Percentiles rank a stretch among this genome's conserved stretches.
These are phyloP conservation scores for Linnemannia exigua DNA, from an alignment of 192 early-diverging fungal genomes.

Conservation along the genomic window DNA sequence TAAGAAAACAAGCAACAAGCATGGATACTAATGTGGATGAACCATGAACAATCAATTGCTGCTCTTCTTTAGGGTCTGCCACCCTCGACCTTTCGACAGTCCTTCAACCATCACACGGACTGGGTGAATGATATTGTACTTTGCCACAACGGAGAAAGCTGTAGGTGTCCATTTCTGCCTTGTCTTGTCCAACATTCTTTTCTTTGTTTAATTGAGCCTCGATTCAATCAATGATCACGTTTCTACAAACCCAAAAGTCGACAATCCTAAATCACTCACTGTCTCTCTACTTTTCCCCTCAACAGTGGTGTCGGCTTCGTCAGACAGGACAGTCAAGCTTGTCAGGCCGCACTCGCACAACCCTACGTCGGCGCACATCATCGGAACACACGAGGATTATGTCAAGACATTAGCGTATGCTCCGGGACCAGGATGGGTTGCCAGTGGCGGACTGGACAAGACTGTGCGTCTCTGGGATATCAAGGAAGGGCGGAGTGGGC, in stretches of 20 bases:
- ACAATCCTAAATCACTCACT: neutral
- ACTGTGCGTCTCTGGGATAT: conserved; percentile 94
- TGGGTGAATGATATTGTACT: conserved; percentile 97
- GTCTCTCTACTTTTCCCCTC: neutral
- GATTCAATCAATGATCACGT: neutral
- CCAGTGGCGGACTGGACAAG: conserved; percentile 92
- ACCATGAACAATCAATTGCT: neutral
- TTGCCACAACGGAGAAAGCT: conserved; percentile 71
- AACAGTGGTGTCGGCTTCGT: conserved; percentile 88
- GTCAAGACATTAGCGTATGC: conserved; percentile 92
- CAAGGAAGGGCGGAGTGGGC: conserved; percentile 65
- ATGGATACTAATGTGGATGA: neutral
- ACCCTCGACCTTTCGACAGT: conserved; percentile 74
- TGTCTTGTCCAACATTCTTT: neutral
- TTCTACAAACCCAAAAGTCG: neutral
- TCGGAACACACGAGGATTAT: conserved; percentile 93
- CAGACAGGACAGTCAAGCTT: conserved; percentile 89
- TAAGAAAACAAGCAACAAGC: neutral
- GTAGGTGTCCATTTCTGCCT: conserved; percentile 62
- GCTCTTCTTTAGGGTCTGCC: conserved; percentile 44
- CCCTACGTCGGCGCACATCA: conserved; percentile 64
- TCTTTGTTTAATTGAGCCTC: neutral
- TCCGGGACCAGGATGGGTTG: conserved; percentile 78
- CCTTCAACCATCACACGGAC: conserved; percentile 89
- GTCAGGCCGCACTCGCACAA: conserved; percentile 74